phyloP scores from a whole-genome alignment of 129 eudicot genomes.

The Arctium lappa region DNA sequence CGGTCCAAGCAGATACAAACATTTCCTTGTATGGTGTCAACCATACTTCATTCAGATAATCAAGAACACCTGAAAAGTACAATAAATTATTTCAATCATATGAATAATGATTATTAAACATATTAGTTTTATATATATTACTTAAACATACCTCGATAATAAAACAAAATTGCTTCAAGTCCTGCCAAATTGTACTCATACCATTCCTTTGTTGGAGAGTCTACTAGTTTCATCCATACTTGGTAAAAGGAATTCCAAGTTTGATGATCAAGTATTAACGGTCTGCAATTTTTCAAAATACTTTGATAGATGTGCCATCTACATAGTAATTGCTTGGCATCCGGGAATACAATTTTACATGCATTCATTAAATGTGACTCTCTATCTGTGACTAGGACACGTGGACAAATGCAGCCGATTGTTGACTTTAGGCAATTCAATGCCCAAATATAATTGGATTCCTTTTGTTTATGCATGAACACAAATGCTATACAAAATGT shows the following conservation, averaged over 20 bases:
- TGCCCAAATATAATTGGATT: not conserved
- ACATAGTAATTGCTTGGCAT: not conserved
- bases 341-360: not conserved
- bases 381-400: not conserved
- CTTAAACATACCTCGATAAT: not conserved
- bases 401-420: not conserved
- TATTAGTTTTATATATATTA: not conserved
- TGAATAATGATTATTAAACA: not conserved
- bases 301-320: not conserved
- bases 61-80: not conserved
- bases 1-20: not conserved
- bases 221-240: not conserved
- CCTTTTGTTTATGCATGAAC: not conserved
- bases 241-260: not conserved
- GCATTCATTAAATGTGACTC: slow-evolving; percentile 1
- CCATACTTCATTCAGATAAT: not conserved
- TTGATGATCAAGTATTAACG: not conserved
- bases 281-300: not conserved
- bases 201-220: not conserved
- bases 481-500: not conserved
- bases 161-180: not conserved
- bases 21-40: not conserved
- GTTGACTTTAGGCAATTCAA: not conserved
- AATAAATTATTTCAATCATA: not conserved
- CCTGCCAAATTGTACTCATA: not conserved